Base-by-base conservation (phyloP, 1,139 yeast species). In the Suhomyces choctaworum region DNA sequence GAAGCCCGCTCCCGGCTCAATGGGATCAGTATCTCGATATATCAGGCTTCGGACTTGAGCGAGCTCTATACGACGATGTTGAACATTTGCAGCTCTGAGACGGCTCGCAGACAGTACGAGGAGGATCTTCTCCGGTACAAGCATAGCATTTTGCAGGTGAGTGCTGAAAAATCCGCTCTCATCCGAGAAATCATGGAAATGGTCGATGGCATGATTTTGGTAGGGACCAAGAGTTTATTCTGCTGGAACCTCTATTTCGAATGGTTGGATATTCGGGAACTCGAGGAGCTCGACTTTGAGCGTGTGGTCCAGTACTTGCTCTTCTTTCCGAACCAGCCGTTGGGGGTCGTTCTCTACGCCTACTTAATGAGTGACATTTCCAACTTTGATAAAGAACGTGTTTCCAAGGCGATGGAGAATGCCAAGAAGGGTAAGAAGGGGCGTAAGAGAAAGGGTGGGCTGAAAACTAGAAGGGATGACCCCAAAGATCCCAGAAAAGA, bases 211-310 rank as follows among this genome's bases (percentile, higher is more conserved):
- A 77, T 90, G 81, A 78, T 89, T 3, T 61, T 82, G 17, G 77
- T 92, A 10, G 73, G 76, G 26, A 76, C 81, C 11, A 70, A 73
- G 1, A 78, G 81, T 16, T 63, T 74, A 19, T 64, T 76, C 25
- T 88, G 92, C 1, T 92, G 96, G 95, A 70, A 74, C 32, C 54
- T 83, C 10, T 79, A 78, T 48, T 77, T 89, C 47, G 96, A 92
- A 49, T 84, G 92, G 83, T 47, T 62, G 22, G 96, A 92, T 54
- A 73, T 71, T 7, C 56, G 54, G 3, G 62, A 68, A 7, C 56
- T 88, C 10, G 48, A 48, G 7, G 72, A 74, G 2, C 54, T 86
- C 33, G 81, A 81, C 32, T 54, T 70, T 19, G 66, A 62, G 3
- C 52, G 67, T 7, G 48, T 88, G 1, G 47, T 65, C 4, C 67